Base-by-base conservation (phyloP, 2,329 filamentous ascomycete genomes). In the Aurifilum marmelostoma region DNA sequence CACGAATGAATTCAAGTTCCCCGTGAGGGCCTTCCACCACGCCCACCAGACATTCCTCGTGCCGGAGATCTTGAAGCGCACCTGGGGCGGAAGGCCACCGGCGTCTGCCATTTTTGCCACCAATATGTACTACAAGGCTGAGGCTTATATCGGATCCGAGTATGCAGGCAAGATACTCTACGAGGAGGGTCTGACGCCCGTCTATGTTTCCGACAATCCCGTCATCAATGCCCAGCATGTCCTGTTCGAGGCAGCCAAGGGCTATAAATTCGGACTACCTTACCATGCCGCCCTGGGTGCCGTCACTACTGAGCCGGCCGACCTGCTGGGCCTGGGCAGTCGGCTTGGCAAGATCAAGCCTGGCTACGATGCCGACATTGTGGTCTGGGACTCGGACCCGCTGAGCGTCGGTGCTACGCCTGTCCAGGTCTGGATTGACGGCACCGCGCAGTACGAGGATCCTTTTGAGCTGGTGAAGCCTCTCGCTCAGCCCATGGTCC, bases 51-150 rank as follows among this genome's bases (percentile, higher is more conserved):
- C 89, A 0, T 91, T 83, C 72, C 78, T 91, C 1, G 24, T 29
- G 24, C n/a, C 27, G 4, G 14, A 84, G 82, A 85, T 88, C 34
- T 79, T 89, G 3, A 87, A 87, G 74, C 82, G 86, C 63, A 84
- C 84, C 0, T 88, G 83, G 79, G 86, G 87, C 18, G 83, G 81
- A 16, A 81, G 82, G 0, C 77, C 85, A 21, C 86, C 85, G n/a
- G 85, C 83, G 3, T 85, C 83, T 21, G 89, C 86, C n/a, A 79
- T 91, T 3, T 92, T 92, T 73, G 89, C 90, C 12, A 89, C 92
- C 74, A 91, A 89, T 75, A 91, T 91, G 87, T 90, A 87, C 76
- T 92, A 91, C 83, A 91, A 92, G 78, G 82, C 85, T 1, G 90
- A 92, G 78, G 81, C 89, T 0, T 91, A 89, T 73, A 80, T 86